These are phyloP conservation scores for Aspergillus alliaceus DNA, from an alignment of 2,329 filamentous ascomycete genomes.

Conservation along the genomic window DNA sequence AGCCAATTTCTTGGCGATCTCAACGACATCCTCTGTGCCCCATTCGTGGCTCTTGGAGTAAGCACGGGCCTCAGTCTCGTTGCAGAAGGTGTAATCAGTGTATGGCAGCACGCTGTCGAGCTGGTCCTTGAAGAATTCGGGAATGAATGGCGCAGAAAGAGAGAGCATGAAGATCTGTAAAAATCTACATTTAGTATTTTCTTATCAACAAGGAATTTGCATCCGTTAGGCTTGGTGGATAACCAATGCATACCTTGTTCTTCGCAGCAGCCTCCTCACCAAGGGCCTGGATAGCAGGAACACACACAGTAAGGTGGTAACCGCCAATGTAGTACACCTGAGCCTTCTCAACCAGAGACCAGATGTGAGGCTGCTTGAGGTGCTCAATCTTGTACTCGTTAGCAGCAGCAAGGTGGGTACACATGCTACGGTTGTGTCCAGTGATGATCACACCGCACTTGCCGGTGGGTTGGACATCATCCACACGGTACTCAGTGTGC, in stretches of 20 bases:
- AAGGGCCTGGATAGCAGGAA: constrained; percentile 83
- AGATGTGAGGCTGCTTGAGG: constrained; percentile 86
- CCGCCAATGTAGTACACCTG: constrained; percentile 91
- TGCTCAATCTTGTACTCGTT: constrained; percentile 97
- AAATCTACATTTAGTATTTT: constrained; percentile 1
- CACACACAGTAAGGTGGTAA: constrained; percentile 96
- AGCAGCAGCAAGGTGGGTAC: constrained; percentile 91
- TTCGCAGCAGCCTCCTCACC: constrained; percentile 83
- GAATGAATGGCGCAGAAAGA: constrained; percentile 92
- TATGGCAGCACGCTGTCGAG: constrained; percentile 83
- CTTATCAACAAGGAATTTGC: background rate
- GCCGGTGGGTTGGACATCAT: constrained; percentile 79
- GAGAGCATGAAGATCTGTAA: constrained; percentile 74
- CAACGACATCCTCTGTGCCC: constrained; percentile 72
- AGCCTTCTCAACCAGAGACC: constrained; percentile 85
- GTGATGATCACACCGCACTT: constrained; percentile 97
- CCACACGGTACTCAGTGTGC: constrained; percentile 91
- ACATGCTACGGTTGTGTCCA: constrained; percentile 90
- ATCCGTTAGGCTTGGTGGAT: background rate
- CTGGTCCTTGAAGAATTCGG: constrained; percentile 96
- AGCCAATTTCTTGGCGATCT: constrained; percentile 83
- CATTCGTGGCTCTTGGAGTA: constrained; percentile 82
- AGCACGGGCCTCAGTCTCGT: constrained; percentile 89
- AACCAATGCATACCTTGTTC: constrained; percentile 66
- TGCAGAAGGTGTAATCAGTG: constrained; percentile 95